These are phyloP conservation scores for Sclerotiophoma versabilis DNA, from an alignment of 2,329 filamentous ascomycete genomes.

Conservation along the genomic window DNA sequence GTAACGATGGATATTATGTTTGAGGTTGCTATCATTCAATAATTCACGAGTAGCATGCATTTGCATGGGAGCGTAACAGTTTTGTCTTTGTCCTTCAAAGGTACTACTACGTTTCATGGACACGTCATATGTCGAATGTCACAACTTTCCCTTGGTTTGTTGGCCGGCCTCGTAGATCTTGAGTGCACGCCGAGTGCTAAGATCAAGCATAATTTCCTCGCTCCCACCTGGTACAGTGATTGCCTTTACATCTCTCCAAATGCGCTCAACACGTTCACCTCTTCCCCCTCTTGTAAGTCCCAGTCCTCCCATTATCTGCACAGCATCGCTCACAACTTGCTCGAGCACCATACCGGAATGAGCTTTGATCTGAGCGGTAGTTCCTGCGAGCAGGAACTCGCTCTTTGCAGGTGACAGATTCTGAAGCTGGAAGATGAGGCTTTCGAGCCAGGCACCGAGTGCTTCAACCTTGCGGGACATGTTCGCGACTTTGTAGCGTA, in stretches of 20 bases:
- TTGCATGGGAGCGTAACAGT: too few species aligned
- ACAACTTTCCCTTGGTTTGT: too few species aligned
- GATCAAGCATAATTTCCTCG: slow-evolving; percentile 8
- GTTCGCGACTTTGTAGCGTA: slow-evolving; percentile 7
- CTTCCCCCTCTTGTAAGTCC: slow-evolving; percentile 5
- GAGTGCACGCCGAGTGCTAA: too few species aligned
- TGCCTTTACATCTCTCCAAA: slow-evolving; percentile 10
- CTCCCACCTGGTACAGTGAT: slow-evolving; percentile 12
- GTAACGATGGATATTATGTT: too few species aligned
- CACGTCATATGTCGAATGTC: too few species aligned
- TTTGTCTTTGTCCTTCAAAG: too few species aligned
- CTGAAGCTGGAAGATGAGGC: background rate
- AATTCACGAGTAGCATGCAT: too few species aligned
- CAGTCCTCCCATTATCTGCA: slow-evolving; percentile 4
- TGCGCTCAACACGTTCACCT: slow-evolving; percentile 4
- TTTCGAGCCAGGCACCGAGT: slow-evolving; percentile 5
- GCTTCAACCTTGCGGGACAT: slow-evolving; percentile 4
- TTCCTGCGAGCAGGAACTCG: background rate
- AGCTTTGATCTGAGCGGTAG: background rate
- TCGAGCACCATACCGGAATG: background rate
- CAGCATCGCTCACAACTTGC: background rate
- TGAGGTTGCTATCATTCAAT: too few species aligned
- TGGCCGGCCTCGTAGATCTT: too few species aligned
- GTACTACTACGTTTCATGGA: too few species aligned
- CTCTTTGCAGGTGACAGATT: background rate